Evolutionary conservation across 2,329 filamentous ascomycete species (phyloP).

Genomic region (Colletotrichum melonis): DNA sequence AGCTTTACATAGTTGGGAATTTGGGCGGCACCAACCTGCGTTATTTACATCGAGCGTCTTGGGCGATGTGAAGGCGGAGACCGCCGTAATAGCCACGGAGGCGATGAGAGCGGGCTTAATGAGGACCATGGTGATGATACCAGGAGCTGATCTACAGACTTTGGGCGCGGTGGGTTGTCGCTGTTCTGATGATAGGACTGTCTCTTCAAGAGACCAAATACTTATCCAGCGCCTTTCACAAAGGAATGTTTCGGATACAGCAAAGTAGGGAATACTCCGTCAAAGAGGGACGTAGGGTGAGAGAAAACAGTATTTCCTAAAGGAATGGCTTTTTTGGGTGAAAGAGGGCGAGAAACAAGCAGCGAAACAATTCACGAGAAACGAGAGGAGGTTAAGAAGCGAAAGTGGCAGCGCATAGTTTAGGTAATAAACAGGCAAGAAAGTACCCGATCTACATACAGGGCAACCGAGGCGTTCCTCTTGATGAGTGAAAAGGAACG

Average conservation of each 20-base stretch:
- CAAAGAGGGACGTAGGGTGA: background rate
- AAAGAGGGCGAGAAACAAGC: background rate
- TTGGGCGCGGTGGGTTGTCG: background rate
- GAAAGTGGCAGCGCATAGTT: background rate
- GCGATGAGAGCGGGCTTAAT: slow-evolving; percentile 17
- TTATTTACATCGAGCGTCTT: slow-evolving; percentile 53
- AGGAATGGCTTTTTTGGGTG: background rate
- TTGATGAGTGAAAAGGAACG: background rate
- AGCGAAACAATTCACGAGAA: background rate
- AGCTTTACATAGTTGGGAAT: accelerated
- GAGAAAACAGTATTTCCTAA: background rate
- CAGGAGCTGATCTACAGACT: background rate
- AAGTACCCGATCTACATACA: background rate
- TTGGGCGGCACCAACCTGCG: slow-evolving; percentile 42
- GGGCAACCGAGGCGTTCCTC: background rate
- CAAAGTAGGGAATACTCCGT: background rate
- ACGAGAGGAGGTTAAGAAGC: background rate
- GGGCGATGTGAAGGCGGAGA: slow-evolving; percentile 43
- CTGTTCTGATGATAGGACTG: background rate
- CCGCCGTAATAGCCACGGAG: slow-evolving; percentile 41
- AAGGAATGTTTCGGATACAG: background rate
- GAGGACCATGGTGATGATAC: slow-evolving; percentile 17
- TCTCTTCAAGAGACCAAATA: background rate
- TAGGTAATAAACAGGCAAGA: background rate
- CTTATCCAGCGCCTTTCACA: background rate